Conservation (phyloP, 192 early-diverging fungal genomes). For the Coemansia sp. region DNA sequence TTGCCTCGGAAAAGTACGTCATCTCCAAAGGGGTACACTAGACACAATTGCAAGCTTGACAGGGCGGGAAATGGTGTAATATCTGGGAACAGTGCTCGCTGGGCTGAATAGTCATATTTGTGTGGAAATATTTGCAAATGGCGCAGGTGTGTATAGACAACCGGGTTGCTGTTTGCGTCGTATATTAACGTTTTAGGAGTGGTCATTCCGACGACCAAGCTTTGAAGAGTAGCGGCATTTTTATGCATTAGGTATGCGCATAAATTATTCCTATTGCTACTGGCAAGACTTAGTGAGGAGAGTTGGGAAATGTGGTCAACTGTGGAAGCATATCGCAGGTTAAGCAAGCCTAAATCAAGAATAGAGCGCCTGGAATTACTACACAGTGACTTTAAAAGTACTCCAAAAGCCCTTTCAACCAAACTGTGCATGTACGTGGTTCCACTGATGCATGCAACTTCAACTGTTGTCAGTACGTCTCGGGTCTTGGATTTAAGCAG, state of each 20-base stretch:
- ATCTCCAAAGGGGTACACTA: constrained; percentile 4
- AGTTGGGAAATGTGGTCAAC: background rate
- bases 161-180: background rate
- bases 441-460: background rate
- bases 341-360: background rate
- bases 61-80: constrained; percentile 1
- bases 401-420: background rate
- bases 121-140: background rate
- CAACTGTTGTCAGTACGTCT: background rate
- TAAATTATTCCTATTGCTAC: background rate
- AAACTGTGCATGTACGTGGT: background rate
- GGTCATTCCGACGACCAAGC: background rate
- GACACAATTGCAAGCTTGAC: background rate
- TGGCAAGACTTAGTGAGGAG: background rate
- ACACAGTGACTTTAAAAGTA: background rate
- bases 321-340: background rate
- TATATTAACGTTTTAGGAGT: background rate
- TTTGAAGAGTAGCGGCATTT: background rate
- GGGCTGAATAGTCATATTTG: background rate
- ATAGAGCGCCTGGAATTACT: background rate
- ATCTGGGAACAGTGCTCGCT: background rate
- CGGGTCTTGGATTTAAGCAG: background rate
- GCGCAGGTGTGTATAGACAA: constrained; percentile 4
- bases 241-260: background rate
- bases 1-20: constrained; percentile 10